phyloP scores from a whole-genome alignment of 106 monocot species.

The Apostasia ramifera region DNA sequence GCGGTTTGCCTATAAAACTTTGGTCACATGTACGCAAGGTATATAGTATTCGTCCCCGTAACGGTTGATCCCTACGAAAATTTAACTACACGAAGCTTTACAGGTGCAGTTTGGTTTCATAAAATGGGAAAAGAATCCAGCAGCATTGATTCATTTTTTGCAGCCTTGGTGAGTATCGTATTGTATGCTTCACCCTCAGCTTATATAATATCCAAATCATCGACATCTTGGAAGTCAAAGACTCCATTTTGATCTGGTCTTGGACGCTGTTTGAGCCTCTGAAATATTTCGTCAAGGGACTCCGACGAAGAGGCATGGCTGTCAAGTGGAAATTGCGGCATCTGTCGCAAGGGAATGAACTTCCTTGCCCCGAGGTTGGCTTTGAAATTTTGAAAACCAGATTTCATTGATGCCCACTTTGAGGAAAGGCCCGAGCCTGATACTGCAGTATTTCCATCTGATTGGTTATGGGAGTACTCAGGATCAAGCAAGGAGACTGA shows the following conservation, averaged over 20 bases:
- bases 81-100: too few relatives aligned
- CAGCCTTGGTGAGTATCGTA: too few relatives aligned
- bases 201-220: background rate
- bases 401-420: conserved; percentile 83
- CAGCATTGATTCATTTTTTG: too few relatives aligned
- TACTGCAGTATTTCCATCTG: background rate
- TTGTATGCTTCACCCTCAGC: too few relatives aligned
- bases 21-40: too few relatives aligned
- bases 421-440: conserved; percentile 44
- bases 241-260: conserved; percentile 14
- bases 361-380: conserved; percentile 65
- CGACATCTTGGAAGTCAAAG: conserved; percentile 24
- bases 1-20: too few relatives aligned
- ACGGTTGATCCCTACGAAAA: too few relatives aligned
- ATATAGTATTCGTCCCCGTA: too few relatives aligned
- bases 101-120: too few relatives aligned
- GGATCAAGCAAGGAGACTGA: conserved; percentile 63
- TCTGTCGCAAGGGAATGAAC: conserved; percentile 58
- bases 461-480: conserved; percentile 19
- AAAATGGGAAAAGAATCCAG: too few relatives aligned
- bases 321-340: conserved; percentile 23
- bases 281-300: conserved; percentile 90
- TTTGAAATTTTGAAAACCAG: conserved; percentile 65
- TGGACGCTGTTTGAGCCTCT: conserved; percentile 57
- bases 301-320: conserved; percentile 43